Evolutionary conservation across 1,284 basidiomycete genomes (phyloP), one percentile per base, ranked within the genome.

Genomic region (Marasmius fiardii): DNA sequence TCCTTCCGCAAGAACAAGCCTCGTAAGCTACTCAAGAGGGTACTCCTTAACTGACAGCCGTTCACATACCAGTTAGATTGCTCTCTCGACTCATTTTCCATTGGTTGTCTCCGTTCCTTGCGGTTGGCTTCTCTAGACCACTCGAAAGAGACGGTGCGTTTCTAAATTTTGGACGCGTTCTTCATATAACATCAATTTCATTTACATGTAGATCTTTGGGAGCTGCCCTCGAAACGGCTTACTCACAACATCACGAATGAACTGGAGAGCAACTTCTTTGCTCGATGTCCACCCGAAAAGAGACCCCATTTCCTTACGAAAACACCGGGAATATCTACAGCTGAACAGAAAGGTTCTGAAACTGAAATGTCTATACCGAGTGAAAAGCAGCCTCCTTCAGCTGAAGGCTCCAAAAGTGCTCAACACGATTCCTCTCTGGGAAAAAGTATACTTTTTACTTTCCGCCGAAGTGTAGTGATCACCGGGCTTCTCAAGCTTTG

Each of bases 371-470:
- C 53, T 45, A 20, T 34, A 37, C 44, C 10, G 60, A 60, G 58
- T 56, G 62, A 33, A 60, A 57, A 18, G 11, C 51, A 44, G 28
- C 26, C 24, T 31, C 47, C 47, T 31, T 31, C 28, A 31, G 5
- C 10, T 31, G 14, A 18, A 44, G 53, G 43, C 18, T 39, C 31
- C 2, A 58, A 34, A 35, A 43, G 10, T 31, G 4, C 28, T 31
- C 28, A 45, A 34, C 80, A 82, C 60, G 83, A 86, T 58, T 73
- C 77, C 20, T 85, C 82, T 10, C 68, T 91, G n/a, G 71, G 82
- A 52, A 74, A 73, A 59, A 85, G 88, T 2, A 63, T 92, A 4
- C 73, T 81, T 56, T 69, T 70, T 11, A 80, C 81, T 0, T 87
- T 87, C 66, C 20, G 47, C 2, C 10, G 16, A 26, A 49, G 47